These are phyloP conservation scores for Tremellales sp. DNA, from an alignment of 1,284 basidiomycete species.

Conservation along the genomic window DNA sequence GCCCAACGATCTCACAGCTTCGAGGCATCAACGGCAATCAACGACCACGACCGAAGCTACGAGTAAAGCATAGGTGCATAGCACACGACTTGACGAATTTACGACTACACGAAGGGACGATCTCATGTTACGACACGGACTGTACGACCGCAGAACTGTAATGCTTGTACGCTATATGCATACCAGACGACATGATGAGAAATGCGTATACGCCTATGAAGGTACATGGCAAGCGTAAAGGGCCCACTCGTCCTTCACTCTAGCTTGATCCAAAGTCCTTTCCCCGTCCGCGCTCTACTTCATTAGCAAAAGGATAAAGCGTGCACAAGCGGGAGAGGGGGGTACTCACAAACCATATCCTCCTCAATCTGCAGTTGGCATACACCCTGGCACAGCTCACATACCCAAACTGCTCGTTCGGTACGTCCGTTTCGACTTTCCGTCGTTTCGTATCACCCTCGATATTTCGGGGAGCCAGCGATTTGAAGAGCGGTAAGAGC, in stretches of 20 bases:
- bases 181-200: too few relatives aligned
- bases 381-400: slow-evolving; percentile 70
- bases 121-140: too few relatives aligned
- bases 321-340: not conserved
- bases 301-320: not conserved
- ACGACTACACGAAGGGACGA: too few relatives aligned
- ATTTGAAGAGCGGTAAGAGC: slow-evolving; percentile 62
- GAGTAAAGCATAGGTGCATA: too few relatives aligned
- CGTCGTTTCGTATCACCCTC: slow-evolving; percentile 2
- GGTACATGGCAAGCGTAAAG: too few relatives aligned
- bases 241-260: slow-evolving; percentile 28
- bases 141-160: too few relatives aligned
- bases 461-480: slow-evolving; percentile 22
- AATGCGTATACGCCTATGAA: too few relatives aligned
- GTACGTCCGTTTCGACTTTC: slow-evolving; percentile 43
- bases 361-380: slow-evolving; percentile 70
- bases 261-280: slow-evolving; percentile 26
- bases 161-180: too few relatives aligned
- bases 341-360: slow-evolving; percentile 64
- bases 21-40: too few relatives aligned
- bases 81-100: too few relatives aligned
- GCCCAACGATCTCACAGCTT: too few relatives aligned
- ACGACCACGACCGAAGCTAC: too few relatives aligned
- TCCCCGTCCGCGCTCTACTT: slow-evolving; percentile 44
- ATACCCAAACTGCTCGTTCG: slow-evolving; percentile 60